phyloP scores from a whole-genome alignment of 2,329 filamentous ascomycete species.

The Chlorencoelia australis region DNA sequence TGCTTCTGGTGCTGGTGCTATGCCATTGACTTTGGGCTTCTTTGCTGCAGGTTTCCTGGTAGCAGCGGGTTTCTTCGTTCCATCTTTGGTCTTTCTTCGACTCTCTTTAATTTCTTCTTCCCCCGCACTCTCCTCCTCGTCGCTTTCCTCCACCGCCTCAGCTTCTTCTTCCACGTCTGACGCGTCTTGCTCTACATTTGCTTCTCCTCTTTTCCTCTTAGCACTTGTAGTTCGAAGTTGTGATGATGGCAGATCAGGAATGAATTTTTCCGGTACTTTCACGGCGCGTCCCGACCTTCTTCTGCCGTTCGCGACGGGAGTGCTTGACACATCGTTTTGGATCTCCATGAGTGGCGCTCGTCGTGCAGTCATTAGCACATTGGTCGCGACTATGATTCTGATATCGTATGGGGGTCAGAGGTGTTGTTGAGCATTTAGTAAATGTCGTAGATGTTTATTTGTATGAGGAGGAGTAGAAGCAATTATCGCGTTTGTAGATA shows the following conservation, averaged over 20 bases:
- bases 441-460: constrained; percentile 2
- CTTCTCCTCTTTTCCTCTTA: constrained; percentile 46
- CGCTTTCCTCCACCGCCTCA: constrained; percentile 33
- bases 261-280: constrained; percentile 49
- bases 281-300: constrained; percentile 62
- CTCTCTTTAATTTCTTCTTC: constrained; percentile 35
- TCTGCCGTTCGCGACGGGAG: constrained; percentile 40
- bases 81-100: constrained; percentile 28
- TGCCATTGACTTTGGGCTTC: constrained; percentile 54
- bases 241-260: constrained; percentile 34
- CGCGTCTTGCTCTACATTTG: constrained; percentile 37
- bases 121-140: constrained; percentile 33
- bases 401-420: neutral
- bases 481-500: constrained; percentile 6
- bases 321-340: constrained; percentile 44
- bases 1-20: constrained; percentile 44
- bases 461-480: constrained; percentile 1
- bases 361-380: constrained; percentile 31
- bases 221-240: constrained; percentile 32
- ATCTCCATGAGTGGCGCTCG: constrained; percentile 40
- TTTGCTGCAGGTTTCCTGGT: constrained; percentile 50
- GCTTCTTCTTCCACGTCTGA: constrained; percentile 40
- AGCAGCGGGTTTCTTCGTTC: too few relatives aligned
- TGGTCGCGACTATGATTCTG: constrained; percentile 3
- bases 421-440: neutral